These are phyloP conservation scores for Claviceps sp. DNA, from an alignment of 2,329 filamentous ascomycete species.

Conservation along the genomic window DNA sequence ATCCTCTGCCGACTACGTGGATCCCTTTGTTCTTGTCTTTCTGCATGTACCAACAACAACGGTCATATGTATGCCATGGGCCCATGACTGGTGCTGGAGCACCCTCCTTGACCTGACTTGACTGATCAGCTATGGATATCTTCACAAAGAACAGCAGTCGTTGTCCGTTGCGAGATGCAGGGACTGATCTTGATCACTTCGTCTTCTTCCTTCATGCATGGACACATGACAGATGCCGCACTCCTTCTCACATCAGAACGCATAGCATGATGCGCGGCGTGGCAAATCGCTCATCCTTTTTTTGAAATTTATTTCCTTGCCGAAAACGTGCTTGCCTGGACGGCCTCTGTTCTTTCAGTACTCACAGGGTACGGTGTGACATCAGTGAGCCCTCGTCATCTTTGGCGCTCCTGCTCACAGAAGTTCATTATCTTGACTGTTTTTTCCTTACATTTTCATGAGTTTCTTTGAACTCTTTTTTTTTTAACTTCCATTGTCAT, in stretches of 20 bases:
- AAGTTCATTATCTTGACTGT: too few species aligned
- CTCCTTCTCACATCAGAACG: not conserved
- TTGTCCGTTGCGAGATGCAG: not conserved
- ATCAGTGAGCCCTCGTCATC: too few species aligned
- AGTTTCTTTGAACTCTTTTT: too few species aligned
- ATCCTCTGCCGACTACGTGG: not conserved
- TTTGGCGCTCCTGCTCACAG: too few species aligned
- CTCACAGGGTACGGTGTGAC: too few species aligned
- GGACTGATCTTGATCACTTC: not conserved
- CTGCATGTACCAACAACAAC: not conserved
- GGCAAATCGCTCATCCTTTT: not conserved
- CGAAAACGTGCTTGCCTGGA: too few species aligned
- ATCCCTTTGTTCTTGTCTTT: not conserved
- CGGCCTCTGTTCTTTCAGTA: too few species aligned
- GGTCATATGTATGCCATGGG: not conserved
- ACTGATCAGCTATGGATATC: not conserved
- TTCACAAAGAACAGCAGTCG: not conserved
- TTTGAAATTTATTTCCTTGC: too few species aligned
- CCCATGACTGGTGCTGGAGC: not conserved
- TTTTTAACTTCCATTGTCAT: too few species aligned
- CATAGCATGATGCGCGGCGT: not conserved
- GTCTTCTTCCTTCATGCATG: not conserved
- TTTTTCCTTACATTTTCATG: too few species aligned
- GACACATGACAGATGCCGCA: not conserved
- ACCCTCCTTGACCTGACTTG: not conserved